Conservation (phyloP, 768 basidiomycete species). For the Myochromella boudieri region DNA sequence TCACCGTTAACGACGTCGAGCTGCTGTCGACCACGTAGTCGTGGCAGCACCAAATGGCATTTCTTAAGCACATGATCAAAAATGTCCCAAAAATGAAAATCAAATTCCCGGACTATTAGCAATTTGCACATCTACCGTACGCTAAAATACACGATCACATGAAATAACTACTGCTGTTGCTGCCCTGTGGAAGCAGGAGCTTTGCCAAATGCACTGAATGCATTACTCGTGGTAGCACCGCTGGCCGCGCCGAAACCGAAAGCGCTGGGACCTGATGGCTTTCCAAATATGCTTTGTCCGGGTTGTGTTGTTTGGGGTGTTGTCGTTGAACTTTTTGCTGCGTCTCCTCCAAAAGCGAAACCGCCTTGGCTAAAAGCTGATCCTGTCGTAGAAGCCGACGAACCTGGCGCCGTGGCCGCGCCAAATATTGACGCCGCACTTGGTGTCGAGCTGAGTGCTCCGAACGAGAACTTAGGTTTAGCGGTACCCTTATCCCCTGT, state of each 20-base stretch:
- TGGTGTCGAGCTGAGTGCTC: conserved; percentile 7
- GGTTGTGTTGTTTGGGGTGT: conserved; percentile 29
- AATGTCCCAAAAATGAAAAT: too few species aligned
- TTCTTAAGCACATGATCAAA: background rate
- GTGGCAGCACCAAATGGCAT: background rate
- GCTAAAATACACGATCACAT: conserved; percentile 14
- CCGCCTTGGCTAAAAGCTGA: conserved; percentile 12
- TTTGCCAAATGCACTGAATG: conserved; percentile 19
- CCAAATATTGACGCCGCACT: too few species aligned
- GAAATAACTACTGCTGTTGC: conserved; percentile 23
- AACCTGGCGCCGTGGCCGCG: too few species aligned
- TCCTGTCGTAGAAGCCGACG: conserved; percentile 2
- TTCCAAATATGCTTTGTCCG: conserved; percentile 20
- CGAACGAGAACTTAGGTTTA: conserved; percentile 18
- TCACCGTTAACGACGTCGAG: too few species aligned
- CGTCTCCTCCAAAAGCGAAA: conserved; percentile 16
- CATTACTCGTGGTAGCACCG: background rate
- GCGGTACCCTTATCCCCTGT: background rate
- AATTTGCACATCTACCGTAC: conserved; percentile 17
- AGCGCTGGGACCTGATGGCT: conserved; percentile 20
- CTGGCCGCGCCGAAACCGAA: conserved; percentile 30
- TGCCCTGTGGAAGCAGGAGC: conserved; percentile 21
- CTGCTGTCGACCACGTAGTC: background rate
- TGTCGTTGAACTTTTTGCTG: conserved; percentile 15
- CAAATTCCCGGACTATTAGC: too few species aligned